These are phyloP conservation scores for Echinochloa phyllopogon DNA, from an alignment of 176 grass and related monocot species.

Conservation along the genomic window DNA sequence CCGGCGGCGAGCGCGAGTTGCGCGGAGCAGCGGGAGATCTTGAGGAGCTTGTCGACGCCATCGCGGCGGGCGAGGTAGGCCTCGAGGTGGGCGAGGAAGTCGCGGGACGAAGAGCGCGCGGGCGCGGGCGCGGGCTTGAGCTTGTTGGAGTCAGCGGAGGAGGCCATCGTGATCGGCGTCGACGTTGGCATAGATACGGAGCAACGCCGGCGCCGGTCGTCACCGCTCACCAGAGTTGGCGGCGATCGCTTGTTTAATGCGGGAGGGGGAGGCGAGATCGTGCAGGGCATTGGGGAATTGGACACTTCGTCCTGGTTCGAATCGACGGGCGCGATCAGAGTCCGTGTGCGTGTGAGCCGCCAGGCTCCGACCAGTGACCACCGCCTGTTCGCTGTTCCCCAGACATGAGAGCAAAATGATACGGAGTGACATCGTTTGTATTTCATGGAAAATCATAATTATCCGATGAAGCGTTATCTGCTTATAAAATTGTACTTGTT, in stretches of 20 bases:
- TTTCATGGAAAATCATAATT: too few relatives aligned
- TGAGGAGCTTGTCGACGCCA: conserved; percentile 97
- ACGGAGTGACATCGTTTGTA: too few relatives aligned
- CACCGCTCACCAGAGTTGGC: not conserved
- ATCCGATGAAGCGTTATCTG: too few relatives aligned
- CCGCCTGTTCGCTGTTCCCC: too few relatives aligned
- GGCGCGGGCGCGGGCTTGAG: conserved; percentile 17
- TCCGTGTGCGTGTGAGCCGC: too few relatives aligned
- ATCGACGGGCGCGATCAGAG: not conserved
- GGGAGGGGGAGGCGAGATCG: not conserved
- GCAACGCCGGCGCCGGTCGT: not conserved
- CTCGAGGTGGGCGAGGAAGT: conserved; percentile 87
- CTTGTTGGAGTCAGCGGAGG: not conserved
- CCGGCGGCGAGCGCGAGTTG: conserved; percentile 67
- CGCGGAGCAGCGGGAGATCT: conserved; percentile 90
- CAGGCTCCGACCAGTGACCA: too few relatives aligned
- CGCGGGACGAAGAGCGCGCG: conserved; percentile 42
- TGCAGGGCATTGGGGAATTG: not conserved
- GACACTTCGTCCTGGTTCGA: conserved; percentile 13
- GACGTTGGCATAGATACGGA: not conserved
- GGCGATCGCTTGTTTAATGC: conserved; percentile 28
- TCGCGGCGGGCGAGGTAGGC: conserved; percentile 90
- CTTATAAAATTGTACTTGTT: too few relatives aligned
- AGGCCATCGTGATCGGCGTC: conserved; percentile 33
- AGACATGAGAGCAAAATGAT: too few relatives aligned